Base-by-base conservation (phyloP, 1,284 basidiomycete genomes). In the Termitomyces sp. region DNA sequence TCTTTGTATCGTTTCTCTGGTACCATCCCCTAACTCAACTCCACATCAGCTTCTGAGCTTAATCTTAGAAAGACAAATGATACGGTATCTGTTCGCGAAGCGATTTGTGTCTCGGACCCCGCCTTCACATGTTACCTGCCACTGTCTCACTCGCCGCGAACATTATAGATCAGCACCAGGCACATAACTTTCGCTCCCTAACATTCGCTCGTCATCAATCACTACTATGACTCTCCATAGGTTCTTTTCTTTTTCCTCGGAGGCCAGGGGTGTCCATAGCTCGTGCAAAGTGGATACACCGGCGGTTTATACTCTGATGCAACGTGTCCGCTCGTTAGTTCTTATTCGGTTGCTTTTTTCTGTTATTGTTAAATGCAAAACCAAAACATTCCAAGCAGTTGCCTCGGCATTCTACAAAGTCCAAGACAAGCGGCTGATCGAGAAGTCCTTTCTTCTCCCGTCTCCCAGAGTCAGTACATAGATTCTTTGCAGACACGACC, bases 101-200 rank as follows among this genome's bases (percentile, higher is more conserved):
- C 6, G 28, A 40, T 46, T 49, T 37, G 13, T 54, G 55, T 58
- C 52, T 58, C 49, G 49, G n/a, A n/a, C n/a, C n/a, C 42, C 43
- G 18, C 21, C 49, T 44, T 51, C 49, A 53, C 53, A 54, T 56
- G 49, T 45, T 38, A 44, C 40, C 51, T 38, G 33, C 37, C 38
- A 42, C 35, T 54, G 46, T 54, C 55, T 53, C 52, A 50, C 35
- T 26, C 16, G 9, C 24, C 31, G 45, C n/a, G 16, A 46, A 46
- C 45, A 46, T 46, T 37, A 46, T 5, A 46, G 45, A 46, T 34
- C 24, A 26, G 35, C 24, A 16, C 7, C 45, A 46, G 34, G 24
- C 34, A 46, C 45, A 26, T 46, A 37, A n/a, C n/a, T 26, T 21
- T 37, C 21, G 16, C 30, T 31, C 18, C 7, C 1, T 24, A 19